Evolutionary conservation across 2,329 filamentous ascomycete species (phyloP).

Genomic region (Cladosporium austrohemisphaericum): DNA sequence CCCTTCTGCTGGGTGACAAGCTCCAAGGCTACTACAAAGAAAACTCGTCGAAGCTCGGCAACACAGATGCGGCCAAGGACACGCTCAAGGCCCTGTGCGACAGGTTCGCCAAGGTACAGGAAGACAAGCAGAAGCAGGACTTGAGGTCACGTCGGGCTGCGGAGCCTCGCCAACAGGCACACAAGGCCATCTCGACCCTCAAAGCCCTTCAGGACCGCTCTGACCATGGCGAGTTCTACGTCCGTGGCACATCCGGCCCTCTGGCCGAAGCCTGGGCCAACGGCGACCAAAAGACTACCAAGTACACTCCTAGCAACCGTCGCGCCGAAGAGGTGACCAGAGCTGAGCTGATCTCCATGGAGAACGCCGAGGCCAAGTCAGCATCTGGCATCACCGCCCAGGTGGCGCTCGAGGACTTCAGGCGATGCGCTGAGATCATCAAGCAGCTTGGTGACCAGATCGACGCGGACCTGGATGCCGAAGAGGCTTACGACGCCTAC

Average conservation of each 20-base stretch:
- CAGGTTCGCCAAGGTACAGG: conserved; percentile 8
- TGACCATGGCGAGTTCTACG: conserved; percentile 7
- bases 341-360: conserved; percentile 6
- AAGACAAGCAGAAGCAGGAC: conserved; percentile 6
- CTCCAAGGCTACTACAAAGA: conserved; percentile 8
- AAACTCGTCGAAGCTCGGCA: conserved; percentile 6
- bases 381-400: not conserved
- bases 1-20: not conserved
- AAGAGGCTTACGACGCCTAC: conserved; percentile 4
- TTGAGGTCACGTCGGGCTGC: not conserved
- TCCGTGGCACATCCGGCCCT: not conserved
- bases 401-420: conserved; percentile 6
- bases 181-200: conserved; percentile 1
- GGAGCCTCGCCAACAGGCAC: not conserved
- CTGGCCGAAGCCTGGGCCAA: conserved; percentile 3
- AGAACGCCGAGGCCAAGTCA: conserved; percentile 8
- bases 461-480: conserved; percentile 2
- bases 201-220: conserved; percentile 2
- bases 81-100: not conserved
- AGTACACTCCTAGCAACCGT: conserved; percentile 3
- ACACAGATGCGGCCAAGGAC: conserved; percentile 1
- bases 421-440: conserved; percentile 8
- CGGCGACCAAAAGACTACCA: conserved; percentile 2
- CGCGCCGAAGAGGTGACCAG: conserved; percentile 3
- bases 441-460: not conserved